phyloP scores from a whole-genome alignment of 225 moss, liverwort and hornwort species.

The Bryum argenteum region DNA sequence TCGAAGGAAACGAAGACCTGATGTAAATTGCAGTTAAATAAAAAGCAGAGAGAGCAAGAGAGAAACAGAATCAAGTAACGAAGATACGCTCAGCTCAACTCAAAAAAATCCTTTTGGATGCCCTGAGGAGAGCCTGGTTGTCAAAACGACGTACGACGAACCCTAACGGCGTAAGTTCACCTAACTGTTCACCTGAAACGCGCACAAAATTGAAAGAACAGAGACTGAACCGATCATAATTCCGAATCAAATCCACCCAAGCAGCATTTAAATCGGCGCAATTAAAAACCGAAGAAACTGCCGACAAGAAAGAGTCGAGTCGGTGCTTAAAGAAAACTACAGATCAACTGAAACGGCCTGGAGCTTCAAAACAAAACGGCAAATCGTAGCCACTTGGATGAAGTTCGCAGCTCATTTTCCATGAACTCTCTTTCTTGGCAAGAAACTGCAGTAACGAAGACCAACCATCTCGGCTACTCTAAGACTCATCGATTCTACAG shows the following conservation, averaged over 20 bases:
- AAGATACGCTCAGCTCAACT: neutral
- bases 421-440: slow-evolving; percentile 14
- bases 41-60: slow-evolving; percentile 1
- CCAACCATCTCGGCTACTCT: neutral
- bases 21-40: slow-evolving; percentile 1
- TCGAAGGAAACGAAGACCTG: slow-evolving; percentile 9
- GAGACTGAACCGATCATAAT: neutral
- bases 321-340: slow-evolving; percentile 8
- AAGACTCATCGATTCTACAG: slow-evolving; percentile 8
- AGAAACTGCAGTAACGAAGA: slow-evolving; percentile 19
- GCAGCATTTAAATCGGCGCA: neutral
- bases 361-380: slow-evolving; percentile 9
- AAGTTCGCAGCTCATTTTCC: slow-evolving; percentile 20
- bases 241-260: neutral
- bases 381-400: slow-evolving; percentile 5
- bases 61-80: slow-evolving; percentile 3
- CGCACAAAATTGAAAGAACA: neutral
- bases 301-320: slow-evolving; percentile 14
- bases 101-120: neutral
- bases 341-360: neutral
- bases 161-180: slow-evolving; percentile 17
- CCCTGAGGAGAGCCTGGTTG: slow-evolving; percentile 1
- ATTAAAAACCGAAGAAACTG: slow-evolving; percentile 20
- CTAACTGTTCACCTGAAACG: slow-evolving; percentile 7
- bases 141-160: neutral